Conservation (phyloP, 257 asterid genomes). For the Ehretia macrophylla region DNA sequence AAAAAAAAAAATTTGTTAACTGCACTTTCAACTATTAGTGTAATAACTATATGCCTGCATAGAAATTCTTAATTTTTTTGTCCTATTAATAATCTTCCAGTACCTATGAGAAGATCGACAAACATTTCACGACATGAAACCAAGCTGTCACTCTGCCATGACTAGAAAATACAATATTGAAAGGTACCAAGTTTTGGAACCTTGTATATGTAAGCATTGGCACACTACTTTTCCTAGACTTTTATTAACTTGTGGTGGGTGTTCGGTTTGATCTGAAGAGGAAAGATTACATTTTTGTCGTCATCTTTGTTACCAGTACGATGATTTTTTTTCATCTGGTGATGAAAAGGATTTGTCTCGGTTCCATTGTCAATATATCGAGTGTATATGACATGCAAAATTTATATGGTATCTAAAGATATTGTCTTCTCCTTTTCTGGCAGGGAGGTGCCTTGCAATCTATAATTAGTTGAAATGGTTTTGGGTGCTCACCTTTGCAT, state of each 20-base stretch:
- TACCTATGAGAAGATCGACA: conserved; percentile 22
- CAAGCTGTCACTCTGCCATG: conserved; percentile 38
- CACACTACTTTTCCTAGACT: conserved; percentile 4
- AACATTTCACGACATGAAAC: conserved; percentile 32
- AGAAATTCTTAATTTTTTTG: conserved; percentile 32
- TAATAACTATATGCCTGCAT: conserved; percentile 15
- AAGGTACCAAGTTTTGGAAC: conserved; percentile 27
- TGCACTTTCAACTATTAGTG: conserved; percentile 13
- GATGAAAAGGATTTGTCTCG: too few relatives aligned
- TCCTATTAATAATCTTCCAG: conserved; percentile 25
- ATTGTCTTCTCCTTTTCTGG: too few relatives aligned
- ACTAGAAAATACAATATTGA: conserved; percentile 17
- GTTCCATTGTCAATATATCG: too few relatives aligned
- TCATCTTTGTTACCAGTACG: too few relatives aligned
- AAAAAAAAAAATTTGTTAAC: too few relatives aligned
- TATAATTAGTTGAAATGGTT: too few relatives aligned
- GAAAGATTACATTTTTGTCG: neutral
- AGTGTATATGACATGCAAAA: too few relatives aligned
- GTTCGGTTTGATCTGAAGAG: conserved; percentile 10
- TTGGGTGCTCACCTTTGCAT: too few relatives aligned
- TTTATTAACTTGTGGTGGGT: conserved; percentile 1
- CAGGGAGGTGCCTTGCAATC: too few relatives aligned
- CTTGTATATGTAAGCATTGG: conserved; percentile 31
- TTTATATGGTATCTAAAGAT: too few relatives aligned
- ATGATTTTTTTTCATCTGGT: too few relatives aligned